Conservation (phyloP, 2,329 filamentous ascomycete genomes). For the Xylariales sp. region DNA sequence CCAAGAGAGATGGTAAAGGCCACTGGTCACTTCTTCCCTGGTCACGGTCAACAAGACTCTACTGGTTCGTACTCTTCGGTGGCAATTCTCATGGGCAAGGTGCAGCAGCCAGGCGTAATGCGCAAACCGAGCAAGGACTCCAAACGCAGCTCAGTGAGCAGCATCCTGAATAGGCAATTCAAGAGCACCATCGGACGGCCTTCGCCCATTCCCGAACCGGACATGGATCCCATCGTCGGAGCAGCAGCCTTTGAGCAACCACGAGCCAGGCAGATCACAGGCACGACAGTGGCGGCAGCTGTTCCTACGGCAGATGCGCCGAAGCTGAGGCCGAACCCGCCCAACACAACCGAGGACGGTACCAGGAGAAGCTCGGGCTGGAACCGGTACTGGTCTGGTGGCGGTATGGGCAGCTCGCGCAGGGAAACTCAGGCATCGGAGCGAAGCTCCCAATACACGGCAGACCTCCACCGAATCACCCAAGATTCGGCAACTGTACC, state of each 20-base stretch:
- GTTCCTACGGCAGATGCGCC: slow-evolving; percentile 15
- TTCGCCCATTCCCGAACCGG: slow-evolving; percentile 26
- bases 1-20: slow-evolving; percentile 37
- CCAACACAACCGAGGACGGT: slow-evolving; percentile 32
- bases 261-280: too few species aligned
- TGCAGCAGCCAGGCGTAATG: slow-evolving; percentile 37
- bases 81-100: slow-evolving; percentile 62
- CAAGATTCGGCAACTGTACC: slow-evolving; percentile 67
- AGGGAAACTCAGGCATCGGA: slow-evolving; percentile 52
- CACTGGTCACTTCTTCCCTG: slow-evolving; percentile 39
- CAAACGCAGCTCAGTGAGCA: slow-evolving; percentile 45
- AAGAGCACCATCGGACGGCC: slow-evolving; percentile 61
- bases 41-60: slow-evolving; percentile 50
- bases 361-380: slow-evolving; percentile 65
- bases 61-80: slow-evolving; percentile 58
- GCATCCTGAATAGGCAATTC: slow-evolving; percentile 58
- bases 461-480: slow-evolving; percentile 45
- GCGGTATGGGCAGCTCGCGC: slow-evolving; percentile 40
- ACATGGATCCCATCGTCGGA: slow-evolving; percentile 11
- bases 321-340: slow-evolving; percentile 28
- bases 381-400: slow-evolving; percentile 75
- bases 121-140: slow-evolving; percentile 55
- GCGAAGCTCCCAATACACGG: slow-evolving; percentile 53
- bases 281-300: slow-evolving; percentile 17
- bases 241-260: not conserved